These are phyloP conservation scores for Yamadazyma akitaensis DNA, from an alignment of 805 yeast genomes.

Conservation along the genomic window DNA sequence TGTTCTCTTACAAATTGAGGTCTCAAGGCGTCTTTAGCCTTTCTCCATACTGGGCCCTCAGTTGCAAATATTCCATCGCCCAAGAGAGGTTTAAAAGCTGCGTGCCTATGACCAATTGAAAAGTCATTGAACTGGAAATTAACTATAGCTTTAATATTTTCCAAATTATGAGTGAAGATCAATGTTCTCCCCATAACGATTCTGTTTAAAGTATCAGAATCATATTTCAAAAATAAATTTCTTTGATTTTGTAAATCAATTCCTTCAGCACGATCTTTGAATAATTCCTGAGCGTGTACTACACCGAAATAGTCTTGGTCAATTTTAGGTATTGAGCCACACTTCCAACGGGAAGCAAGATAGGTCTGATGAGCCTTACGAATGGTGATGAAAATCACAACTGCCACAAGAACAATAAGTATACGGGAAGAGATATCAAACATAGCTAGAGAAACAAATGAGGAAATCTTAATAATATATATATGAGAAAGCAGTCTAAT, in stretches of 20 bases:
- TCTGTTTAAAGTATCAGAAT: slow-evolving; percentile 18
- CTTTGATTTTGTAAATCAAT: slow-evolving; percentile 11
- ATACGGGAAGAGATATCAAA: neutral
- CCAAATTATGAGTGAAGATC: slow-evolving; percentile 31
- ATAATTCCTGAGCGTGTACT: slow-evolving; percentile 7
- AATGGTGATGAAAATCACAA: neutral
- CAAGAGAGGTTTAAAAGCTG: slow-evolving; percentile 28
- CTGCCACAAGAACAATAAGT: neutral
- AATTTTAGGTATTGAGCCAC: slow-evolving; percentile 5
- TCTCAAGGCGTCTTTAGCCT: slow-evolving; percentile 33
- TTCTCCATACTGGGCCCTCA: slow-evolving; percentile 38
- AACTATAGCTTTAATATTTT: slow-evolving; percentile 33
- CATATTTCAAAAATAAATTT: slow-evolving; percentile 4
- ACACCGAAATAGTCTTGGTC: slow-evolving; percentile 13
- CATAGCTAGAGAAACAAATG: neutral
- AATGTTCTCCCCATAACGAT: slow-evolving; percentile 19
- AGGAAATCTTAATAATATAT: neutral
- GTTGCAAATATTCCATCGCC: slow-evolving; percentile 40
- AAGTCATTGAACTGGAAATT: slow-evolving; percentile 37
- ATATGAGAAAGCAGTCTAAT: neutral
- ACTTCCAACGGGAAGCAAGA: slow-evolving; percentile 7
- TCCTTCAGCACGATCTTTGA: slow-evolving; percentile 10
- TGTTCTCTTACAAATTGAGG: slow-evolving; percentile 39
- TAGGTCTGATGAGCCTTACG: neutral
- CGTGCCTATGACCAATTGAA: slow-evolving; percentile 29